Evolutionary conservation across 1,284 basidiomycete genomes (phyloP).

Genomic region (Singerocomus inundabilis): DNA sequence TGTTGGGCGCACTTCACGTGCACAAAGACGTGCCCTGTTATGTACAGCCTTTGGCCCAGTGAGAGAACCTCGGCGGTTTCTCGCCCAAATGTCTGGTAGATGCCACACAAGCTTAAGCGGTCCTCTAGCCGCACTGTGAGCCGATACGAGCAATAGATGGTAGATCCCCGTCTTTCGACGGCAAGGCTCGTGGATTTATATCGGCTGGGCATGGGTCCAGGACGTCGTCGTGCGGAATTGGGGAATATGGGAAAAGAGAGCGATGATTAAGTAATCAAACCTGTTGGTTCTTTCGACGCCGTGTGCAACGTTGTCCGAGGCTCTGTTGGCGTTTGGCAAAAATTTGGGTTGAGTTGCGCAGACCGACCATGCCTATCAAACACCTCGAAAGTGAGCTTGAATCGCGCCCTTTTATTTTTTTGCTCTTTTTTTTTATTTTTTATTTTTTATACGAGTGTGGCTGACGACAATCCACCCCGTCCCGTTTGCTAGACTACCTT

Average conservation of each 20-base stretch:
- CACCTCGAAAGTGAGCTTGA: conserved; percentile 48
- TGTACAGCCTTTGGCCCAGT: conserved; percentile 13
- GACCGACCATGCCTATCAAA: conserved; percentile 49
- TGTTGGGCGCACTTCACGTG: conserved; percentile 4
- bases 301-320: conserved; percentile 24
- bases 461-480: background rate
- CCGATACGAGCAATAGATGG: conserved; percentile 1
- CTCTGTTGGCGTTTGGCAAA: conserved; percentile 4
- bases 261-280: conserved; percentile 28
- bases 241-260: no score
- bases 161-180: conserved; percentile 1
- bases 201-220: no score
- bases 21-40: conserved; percentile 13
- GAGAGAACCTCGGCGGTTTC: conserved; percentile 1
- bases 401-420: background rate
- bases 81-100: conserved; percentile 3
- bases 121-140: conserved; percentile 5
- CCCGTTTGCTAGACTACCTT: conserved; percentile 68
- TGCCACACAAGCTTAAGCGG: conserved; percentile 3
- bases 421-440: no score
- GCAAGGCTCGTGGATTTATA: background rate
- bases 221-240: no score
- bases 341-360: conserved; percentile 14
- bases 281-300: conserved; percentile 13
- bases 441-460: background rate